Conservation (phyloP, 768 basidiomycete species). For the Strobilomyces echinocephalus region DNA sequence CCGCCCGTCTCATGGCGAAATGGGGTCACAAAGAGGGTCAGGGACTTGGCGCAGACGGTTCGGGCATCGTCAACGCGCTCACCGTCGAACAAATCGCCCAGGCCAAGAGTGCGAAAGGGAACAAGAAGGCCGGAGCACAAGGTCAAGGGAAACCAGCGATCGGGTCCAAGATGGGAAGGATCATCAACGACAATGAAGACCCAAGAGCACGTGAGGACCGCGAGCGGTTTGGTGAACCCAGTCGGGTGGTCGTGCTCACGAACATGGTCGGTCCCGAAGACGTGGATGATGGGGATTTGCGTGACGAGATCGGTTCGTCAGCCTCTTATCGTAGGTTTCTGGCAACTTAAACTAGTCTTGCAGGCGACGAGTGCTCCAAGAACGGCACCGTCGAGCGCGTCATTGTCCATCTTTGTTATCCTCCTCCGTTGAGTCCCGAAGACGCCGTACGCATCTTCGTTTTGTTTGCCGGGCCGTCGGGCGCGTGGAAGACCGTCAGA, state of each 20-base stretch:
- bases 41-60: constrained; percentile 79
- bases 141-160: constrained; percentile 36
- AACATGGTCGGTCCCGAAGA: constrained; percentile 88
- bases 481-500: constrained; percentile 93
- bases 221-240: constrained; percentile 82
- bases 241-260: constrained; percentile 82
- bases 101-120: constrained; percentile 34
- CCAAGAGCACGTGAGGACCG: constrained; percentile 70
- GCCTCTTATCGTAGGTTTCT: background rate
- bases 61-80: constrained; percentile 86
- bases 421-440: constrained; percentile 58
- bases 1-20: constrained; percentile 88
- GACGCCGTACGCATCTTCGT: constrained; percentile 92
- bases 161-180: constrained; percentile 76
- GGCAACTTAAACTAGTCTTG: background rate
- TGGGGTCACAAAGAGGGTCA: constrained; percentile 95
- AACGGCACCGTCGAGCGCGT: constrained; percentile 92
- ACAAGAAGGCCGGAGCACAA: constrained; percentile 34
- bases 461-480: constrained; percentile 83
- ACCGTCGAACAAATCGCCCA: constrained; percentile 62
- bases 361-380: constrained; percentile 88
- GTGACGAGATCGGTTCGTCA: constrained; percentile 77
- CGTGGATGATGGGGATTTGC: constrained; percentile 76
- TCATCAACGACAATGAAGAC: constrained; percentile 89
- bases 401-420: constrained; percentile 71